A percentile compares a stretch with the other conserved stretches of the same genome.
Conservation (phyloP, 2,329 filamentous ascomycete genomes). For the Exophiala calicioides region DNA sequence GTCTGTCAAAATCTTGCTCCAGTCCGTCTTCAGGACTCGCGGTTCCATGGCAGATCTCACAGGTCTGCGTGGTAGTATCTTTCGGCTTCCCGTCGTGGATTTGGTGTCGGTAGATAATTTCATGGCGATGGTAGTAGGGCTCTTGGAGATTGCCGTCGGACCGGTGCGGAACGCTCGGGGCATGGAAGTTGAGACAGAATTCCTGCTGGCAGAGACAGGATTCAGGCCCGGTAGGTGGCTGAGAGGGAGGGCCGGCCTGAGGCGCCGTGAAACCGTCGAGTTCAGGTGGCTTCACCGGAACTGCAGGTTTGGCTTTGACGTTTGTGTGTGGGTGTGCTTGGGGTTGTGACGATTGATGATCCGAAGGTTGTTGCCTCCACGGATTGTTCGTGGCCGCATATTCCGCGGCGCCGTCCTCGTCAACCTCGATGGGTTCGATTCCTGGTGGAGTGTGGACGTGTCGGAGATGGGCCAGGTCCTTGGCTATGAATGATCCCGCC, state of each 20-base stretch:
- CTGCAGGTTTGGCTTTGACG: conserved; percentile 3
- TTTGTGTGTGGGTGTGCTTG: background rate
- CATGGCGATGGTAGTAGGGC: conserved; percentile 5
- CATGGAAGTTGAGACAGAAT: conserved; percentile 2
- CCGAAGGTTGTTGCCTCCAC: background rate
- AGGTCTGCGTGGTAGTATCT: conserved; percentile 6
- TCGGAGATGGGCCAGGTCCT: background rate
- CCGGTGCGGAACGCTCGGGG: too few species aligned
- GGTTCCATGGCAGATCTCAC: conserved; percentile 2
- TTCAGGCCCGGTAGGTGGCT: background rate
- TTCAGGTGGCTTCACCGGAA: conserved; percentile 1
- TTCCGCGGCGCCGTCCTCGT: background rate
- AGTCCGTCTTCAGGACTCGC: background rate
- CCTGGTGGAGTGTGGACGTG: conserved; percentile 6
- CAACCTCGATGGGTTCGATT: conserved; percentile 1
- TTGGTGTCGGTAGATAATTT: conserved; percentile 7
- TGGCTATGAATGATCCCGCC: conserved; percentile 7
- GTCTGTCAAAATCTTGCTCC: background rate
- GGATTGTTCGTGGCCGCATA: background rate
- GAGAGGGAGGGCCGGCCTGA: background rate
- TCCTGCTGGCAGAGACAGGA: background rate
- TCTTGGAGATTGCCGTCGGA: background rate
- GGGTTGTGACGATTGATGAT: background rate
- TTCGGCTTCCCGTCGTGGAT: background rate
- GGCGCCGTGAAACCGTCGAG: background rate